A percentile compares a stretch with the other conserved stretches of the same genome.
Conservation (phyloP, 495 filamentous ascomycete species). For the Penicillium arizonense region DNA sequence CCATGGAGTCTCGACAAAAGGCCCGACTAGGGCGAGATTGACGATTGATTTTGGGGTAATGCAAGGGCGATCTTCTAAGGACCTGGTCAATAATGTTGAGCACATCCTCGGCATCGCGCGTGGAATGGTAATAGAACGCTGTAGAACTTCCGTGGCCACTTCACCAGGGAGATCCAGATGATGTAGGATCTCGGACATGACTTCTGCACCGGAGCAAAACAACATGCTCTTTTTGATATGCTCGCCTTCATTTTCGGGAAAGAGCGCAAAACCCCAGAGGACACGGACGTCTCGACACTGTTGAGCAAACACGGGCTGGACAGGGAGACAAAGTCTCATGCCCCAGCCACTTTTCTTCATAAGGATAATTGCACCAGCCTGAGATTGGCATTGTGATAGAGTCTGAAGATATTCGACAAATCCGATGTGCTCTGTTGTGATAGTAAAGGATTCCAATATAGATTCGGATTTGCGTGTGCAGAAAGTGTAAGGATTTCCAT, state of each 20-base stretch:
- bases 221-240: conserved; percentile 25
- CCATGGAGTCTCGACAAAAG: conserved; percentile 13
- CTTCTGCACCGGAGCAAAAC: conserved; percentile 32
- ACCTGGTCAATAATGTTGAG: conserved; percentile 6
- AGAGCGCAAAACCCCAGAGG: too few relatives aligned
- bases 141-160: background rate
- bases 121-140: conserved; percentile 9
- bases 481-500: conserved; percentile 39
- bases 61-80: conserved; percentile 3
- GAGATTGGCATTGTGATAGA: conserved; percentile 1
- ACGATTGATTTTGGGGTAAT: conserved; percentile 6
- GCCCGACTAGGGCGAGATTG: conserved; percentile 14
- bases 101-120: conserved; percentile 23
- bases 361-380: conserved; percentile 22
- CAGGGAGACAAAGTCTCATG: conserved; percentile 23
- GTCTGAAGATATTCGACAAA: conserved; percentile 19
- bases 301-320: too few relatives aligned
- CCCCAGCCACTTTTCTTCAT: conserved; percentile 35
- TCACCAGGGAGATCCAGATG: conserved; percentile 11
- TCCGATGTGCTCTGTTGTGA: conserved; percentile 26
- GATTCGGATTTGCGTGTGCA: conserved; percentile 24
- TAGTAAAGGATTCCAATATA: conserved; percentile 35
- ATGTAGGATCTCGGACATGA: conserved; percentile 25
- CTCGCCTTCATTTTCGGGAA: too few relatives aligned
- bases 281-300: too few relatives aligned